Base-by-base conservation (phyloP, 2,329 filamentous ascomycete species). In the Diaporthe citriasiana region DNA sequence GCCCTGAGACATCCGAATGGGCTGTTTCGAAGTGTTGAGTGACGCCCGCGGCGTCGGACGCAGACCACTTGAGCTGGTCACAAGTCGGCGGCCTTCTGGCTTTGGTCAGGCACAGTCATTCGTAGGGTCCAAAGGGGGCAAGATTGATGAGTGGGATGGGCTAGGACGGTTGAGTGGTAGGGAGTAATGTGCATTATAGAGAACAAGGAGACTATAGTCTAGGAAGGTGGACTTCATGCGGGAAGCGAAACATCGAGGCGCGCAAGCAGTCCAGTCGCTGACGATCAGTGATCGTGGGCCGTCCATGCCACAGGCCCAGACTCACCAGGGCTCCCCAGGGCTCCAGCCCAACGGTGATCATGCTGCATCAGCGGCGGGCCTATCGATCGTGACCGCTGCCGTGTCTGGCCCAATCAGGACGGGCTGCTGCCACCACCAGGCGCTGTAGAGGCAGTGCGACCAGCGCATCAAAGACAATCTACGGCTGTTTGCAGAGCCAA, bases 161-260 rank as follows among this genome's bases (percentile, higher is more conserved):
- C 33, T 33, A 70, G 55, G n/a, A 30, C 33, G 56, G 30, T 38
- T 42, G 70, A 47, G 56, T 22, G 51, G 42, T 50, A 73, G 71
- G 57, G 65, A 70, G 51, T 38, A 45, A 45, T 73, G 65, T 50
- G 40, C 30, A 47, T 63, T 63, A 47, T 70, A 70, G 50, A 45
- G 53, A 57, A n/a, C 53, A 59, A 25, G 60, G 71, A 60, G 55
- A 70, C 42, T 51, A 51, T 66, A 38, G 30, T 27, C 63, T 22
- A 68, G 33, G 15, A 53, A 40, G 63, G 63, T 68, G 47, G 63
- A 47, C 63, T 68, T 68, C 63, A 68, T 53, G 63, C 63, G 47
- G 63, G 63, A 68, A 68, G 63, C 63, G 71, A 70, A 73, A 73
- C 71, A 73, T 42, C 55, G 27, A 69, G 45, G 63, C 25, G 53